Evolutionary conservation across 495 filamentous ascomycete genomes (phyloP), one percentile per base, ranked within the genome.

Genomic region (Poronia punctata): DNA sequence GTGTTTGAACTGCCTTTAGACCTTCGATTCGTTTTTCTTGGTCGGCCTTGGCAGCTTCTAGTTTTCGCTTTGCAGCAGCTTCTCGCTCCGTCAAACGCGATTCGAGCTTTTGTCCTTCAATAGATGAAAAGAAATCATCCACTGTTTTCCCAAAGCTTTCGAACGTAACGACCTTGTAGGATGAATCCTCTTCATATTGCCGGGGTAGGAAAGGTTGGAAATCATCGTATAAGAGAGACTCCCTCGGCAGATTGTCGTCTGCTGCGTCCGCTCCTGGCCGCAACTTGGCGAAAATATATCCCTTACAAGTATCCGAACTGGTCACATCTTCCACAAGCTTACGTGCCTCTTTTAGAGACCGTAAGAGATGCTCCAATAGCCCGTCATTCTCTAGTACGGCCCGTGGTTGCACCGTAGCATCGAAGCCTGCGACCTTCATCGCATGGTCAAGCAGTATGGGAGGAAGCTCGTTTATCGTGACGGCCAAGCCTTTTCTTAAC

Each of bases 81-180:
- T 97, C 88, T 9, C 80, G 77, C 54, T 95, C 92, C 18, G 75
- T 76, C 16, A 98, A 65, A 10, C 79, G 67, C 0, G 86, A 90
- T 60, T 90, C 84, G 7, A 97, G 74, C 51, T 86, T 94, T 58
- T 96, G 92, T 0, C 88, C 86, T 60, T 98, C 92, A 14, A 97
- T 76, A 0, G 89, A 95, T 1, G 92, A 98, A 59, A 89, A 98
- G 60, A 95, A 98, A 46, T 94, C 85, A 51, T 98, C 92, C 0
- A 94, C 88, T 0, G 88, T 92, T 40, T 82, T 85, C 58, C 95
- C 95, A 70, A 88, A 94, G 38, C 82, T 82, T 2, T 86, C 75
- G 50, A 86, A 87, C 38, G 83, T 71, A 7, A 96, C 53, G 11
- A 93, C 78, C 4, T 74, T 74, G 17, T 76, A 67, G 0, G 65